These are phyloP conservation scores for Suillus brevipes DNA, from an alignment of 768 basidiomycete genomes.

Conservation along the genomic window DNA sequence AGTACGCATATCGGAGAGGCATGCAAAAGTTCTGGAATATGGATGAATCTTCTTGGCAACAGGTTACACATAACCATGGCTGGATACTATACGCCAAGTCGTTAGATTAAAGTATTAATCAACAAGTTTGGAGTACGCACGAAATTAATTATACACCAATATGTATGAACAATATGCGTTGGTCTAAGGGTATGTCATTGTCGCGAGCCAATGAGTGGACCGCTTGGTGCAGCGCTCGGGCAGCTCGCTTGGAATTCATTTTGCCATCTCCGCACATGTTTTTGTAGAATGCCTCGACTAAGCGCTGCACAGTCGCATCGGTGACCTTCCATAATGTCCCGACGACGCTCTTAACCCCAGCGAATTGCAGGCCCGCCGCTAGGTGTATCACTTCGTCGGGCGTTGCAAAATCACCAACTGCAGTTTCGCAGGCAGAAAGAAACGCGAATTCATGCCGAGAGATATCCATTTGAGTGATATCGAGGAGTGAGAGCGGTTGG, in stretches of 20 bases:
- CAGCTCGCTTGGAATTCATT: slow-evolving; percentile 9
- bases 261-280: not conserved
- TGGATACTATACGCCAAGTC: not conserved
- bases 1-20: not conserved
- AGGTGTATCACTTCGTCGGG: slow-evolving; percentile 24
- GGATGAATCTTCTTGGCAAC: not conserved
- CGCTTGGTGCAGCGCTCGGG: slow-evolving; percentile 5
- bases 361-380: slow-evolving; percentile 23
- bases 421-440: slow-evolving; percentile 23
- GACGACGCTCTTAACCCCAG: slow-evolving; percentile 21
- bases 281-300: slow-evolving; percentile 6
- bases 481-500: slow-evolving; percentile 5
- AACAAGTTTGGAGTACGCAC: not conserved
- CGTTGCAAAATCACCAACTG: not conserved
- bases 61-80: not conserved
- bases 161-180: slow-evolving; percentile 11
- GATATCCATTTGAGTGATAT: slow-evolving; percentile 2
- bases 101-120: not conserved
- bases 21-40: not conserved
- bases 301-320: not conserved
- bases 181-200: not conserved
- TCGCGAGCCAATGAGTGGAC: not conserved
- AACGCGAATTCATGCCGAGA: slow-evolving; percentile 8
- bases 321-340: slow-evolving; percentile 23
- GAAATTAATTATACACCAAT: slow-evolving; percentile 4